Conservation (phyloP, 495 filamentous ascomycete genomes). For the Schizothecium vesticola region DNA sequence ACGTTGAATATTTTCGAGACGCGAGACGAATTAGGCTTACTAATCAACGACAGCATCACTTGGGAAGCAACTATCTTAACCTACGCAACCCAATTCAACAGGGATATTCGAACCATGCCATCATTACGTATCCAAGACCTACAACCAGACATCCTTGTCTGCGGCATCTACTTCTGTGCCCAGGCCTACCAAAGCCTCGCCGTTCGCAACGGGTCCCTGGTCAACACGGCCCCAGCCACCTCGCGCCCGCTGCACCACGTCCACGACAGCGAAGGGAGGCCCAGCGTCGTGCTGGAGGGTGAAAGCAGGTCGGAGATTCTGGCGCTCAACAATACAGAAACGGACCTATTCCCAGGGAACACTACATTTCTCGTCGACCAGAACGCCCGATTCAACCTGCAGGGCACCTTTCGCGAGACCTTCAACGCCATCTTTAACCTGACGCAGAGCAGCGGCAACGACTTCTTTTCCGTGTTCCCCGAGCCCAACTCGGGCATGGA, state of each 20-base stretch:
- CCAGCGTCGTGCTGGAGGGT: no score
- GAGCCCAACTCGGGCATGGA: not conserved
- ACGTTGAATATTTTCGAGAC: not conserved
- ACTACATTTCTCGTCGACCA: not conserved
- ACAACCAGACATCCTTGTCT: not conserved
- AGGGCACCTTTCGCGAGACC: not conserved
- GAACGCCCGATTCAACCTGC: not conserved
- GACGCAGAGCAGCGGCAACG: not conserved
- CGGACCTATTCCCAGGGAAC: no score
- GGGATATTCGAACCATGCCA: no score
- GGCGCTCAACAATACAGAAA: not conserved
- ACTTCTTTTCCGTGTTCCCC: not conserved
- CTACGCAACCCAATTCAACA: not conserved
- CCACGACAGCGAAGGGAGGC: no score
- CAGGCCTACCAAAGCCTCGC: not conserved
- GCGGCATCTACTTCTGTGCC: slow-evolving; percentile 6
- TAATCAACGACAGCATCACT: not conserved
- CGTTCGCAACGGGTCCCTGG: not conserved
- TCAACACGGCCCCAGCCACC: not conserved
- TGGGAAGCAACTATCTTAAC: not conserved
- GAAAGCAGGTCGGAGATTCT: not conserved
- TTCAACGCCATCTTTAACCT: not conserved
- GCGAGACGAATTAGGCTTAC: not conserved
- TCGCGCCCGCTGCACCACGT: not conserved
- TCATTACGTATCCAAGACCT: not conserved